phyloP scores from a whole-genome alignment of 192 early-diverging fungal genomes.

The Diversispora eburnea region DNA sequence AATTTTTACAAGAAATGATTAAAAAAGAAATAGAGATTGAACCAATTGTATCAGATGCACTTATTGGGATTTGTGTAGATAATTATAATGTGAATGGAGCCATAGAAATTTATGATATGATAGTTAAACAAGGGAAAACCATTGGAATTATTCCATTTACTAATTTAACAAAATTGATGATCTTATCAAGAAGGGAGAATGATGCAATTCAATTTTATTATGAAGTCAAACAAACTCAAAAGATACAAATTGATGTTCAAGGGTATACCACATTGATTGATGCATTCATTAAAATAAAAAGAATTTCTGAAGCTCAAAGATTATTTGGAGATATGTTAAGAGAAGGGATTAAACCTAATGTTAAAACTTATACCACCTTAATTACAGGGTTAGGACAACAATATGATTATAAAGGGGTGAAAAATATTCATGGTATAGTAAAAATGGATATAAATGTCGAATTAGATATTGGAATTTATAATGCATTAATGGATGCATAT shows the following conservation, averaged over 20 bases:
- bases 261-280: constrained; percentile 6
- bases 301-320: constrained; percentile 29
- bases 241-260: neutral
- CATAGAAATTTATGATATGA: neutral
- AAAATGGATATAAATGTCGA: constrained; percentile 43
- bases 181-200: neutral
- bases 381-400: constrained; percentile 31
- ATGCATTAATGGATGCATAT: constrained; percentile 47
- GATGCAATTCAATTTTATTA: constrained; percentile 15
- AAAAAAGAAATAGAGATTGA: neutral
- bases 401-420: constrained; percentile 22
- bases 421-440: constrained; percentile 37
- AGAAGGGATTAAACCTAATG: constrained; percentile 26
- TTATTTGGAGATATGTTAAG: constrained; percentile 33
- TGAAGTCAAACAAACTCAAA: neutral
- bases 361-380: constrained; percentile 34
- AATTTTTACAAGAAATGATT: neutral
- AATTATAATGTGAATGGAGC: neutral
- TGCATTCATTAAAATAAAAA: neutral
- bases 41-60: neutral
- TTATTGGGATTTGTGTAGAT: neutral
- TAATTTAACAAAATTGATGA: neutral
- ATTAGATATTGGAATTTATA: constrained; percentile 38
- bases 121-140: neutral
- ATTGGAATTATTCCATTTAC: neutral